Percentiles rank a stretch among this genome's conserved stretches.
These are phyloP conservation scores for Coniochaeta pulveracea DNA, from an alignment of 2,329 filamentous ascomycete genomes.

Conservation along the genomic window DNA sequence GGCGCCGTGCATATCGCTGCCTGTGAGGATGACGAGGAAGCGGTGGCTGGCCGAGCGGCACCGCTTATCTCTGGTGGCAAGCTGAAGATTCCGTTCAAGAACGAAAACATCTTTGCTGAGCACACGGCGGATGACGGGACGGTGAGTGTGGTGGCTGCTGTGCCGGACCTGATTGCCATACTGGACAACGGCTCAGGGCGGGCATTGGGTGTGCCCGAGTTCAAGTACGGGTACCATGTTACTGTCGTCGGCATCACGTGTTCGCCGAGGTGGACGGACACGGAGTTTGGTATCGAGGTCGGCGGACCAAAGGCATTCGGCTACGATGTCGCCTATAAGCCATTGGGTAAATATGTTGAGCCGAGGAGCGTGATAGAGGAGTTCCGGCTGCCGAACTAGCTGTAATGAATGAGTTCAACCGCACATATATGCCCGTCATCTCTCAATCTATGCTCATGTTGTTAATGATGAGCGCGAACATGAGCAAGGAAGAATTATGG, in stretches of 20 bases:
- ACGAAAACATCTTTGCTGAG: conserved; percentile 15
- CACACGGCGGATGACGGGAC: conserved; percentile 9
- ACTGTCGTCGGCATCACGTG: conserved; percentile 41
- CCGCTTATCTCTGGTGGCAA: conserved; percentile 10
- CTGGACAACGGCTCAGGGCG: conserved; percentile 35
- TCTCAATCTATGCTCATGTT: too few relatives aligned
- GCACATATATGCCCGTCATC: too few relatives aligned
- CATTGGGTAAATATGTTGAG: conserved; percentile 38
- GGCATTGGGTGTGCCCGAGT: conserved; percentile 41
- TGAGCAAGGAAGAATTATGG: too few relatives aligned
- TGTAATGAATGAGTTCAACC: too few relatives aligned
- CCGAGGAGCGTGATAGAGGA: conserved; percentile 42
- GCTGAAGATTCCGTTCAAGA: conserved; percentile 17
- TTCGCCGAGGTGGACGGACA: conserved; percentile 40
- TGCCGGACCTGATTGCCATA: conserved; percentile 36
- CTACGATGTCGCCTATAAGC: conserved; percentile 33
- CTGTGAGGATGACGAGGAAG: conserved; percentile 12
- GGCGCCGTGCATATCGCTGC: conserved; percentile 21
- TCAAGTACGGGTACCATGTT: conserved; percentile 39
- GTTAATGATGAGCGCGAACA: too few relatives aligned
- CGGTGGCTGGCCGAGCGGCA: conserved; percentile 6
- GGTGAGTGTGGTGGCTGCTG: conserved; percentile 27
- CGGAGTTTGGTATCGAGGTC: conserved; percentile 32
- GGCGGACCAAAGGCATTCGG: conserved; percentile 27
- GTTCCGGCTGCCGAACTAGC: conserved; percentile 12